Conservation (phyloP, 371 early-diverging fungal species). For the Mucor lusitanicus region DNA sequence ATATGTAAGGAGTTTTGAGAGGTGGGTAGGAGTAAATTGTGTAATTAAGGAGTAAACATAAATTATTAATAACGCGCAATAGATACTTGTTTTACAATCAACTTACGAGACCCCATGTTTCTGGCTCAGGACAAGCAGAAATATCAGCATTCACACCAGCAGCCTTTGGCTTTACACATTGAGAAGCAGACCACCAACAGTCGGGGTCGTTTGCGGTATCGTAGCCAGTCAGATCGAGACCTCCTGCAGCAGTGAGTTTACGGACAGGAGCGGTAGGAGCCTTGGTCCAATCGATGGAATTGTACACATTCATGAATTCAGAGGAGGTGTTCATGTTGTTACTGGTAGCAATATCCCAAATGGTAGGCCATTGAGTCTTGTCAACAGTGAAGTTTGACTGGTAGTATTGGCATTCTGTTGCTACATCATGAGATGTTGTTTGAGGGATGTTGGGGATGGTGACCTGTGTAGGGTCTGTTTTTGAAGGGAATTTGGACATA, state of each 20-base stretch:
- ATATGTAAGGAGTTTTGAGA: conserved; percentile 5
- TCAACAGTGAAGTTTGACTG: conserved; percentile 19
- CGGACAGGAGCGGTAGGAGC: conserved; percentile 33
- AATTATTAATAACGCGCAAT: conserved; percentile 2
- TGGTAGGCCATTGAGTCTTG: conserved; percentile 25
- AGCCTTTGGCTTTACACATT: conserved; percentile 41
- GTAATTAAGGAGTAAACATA: not conserved
- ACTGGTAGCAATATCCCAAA: conserved; percentile 29
- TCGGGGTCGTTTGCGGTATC: conserved; percentile 43
- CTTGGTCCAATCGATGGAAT: conserved; percentile 44
- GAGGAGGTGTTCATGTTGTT: conserved; percentile 25
- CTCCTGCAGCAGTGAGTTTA: conserved; percentile 22
- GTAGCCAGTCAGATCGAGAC: conserved; percentile 25
- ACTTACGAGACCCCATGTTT: conserved; percentile 47
- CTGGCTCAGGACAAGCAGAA: conserved; percentile 40
- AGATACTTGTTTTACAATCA: not conserved
- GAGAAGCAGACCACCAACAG: conserved; percentile 53
- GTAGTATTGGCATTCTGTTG: conserved; percentile 24
- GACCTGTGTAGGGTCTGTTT: conserved; percentile 23
- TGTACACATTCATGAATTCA: conserved; percentile 24
- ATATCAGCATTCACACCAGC: conserved; percentile 40
- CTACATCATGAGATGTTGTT: conserved; percentile 23
- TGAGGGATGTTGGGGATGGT: conserved; percentile 27
- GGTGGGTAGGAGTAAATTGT: not conserved
- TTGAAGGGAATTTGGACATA: conserved; percentile 16